Conservation (phyloP, 352 stramenopile genomes). For the Phytophthora fragariaefolia region DNA sequence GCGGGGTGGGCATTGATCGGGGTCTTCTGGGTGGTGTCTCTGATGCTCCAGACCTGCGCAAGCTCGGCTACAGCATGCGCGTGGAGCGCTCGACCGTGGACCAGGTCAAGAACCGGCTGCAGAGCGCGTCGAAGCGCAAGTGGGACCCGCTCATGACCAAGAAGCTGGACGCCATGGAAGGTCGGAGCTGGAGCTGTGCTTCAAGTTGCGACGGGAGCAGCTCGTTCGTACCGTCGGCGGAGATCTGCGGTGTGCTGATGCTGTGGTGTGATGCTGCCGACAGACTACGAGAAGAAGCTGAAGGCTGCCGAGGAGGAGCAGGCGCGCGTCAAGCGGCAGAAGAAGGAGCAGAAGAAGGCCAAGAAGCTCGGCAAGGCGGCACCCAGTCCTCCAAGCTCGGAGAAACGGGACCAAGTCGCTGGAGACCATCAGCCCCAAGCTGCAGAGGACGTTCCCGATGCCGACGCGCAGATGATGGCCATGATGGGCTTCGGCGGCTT, state of each 20-base stretch:
- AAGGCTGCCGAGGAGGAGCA: slow-evolving; percentile 75
- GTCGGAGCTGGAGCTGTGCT: slow-evolving; percentile 26
- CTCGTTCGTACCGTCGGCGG: too few relatives aligned
- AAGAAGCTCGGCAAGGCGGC: slow-evolving; percentile 48
- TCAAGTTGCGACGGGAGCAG: too few relatives aligned
- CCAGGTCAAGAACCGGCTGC: slow-evolving; percentile 87
- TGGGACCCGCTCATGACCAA: slow-evolving; percentile 85
- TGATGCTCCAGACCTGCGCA: slow-evolving; percentile 76
- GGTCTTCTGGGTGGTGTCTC: too few relatives aligned
- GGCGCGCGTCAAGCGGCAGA: slow-evolving; percentile 69
- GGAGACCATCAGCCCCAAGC: slow-evolving; percentile 27
- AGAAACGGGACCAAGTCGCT: background rate
- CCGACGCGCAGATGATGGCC: slow-evolving; percentile 89
- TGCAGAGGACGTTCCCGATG: slow-evolving; percentile 22
- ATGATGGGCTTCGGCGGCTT: slow-evolving; percentile 94
- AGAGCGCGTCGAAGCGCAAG: slow-evolving; percentile 84
- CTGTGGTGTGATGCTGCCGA: background rate
- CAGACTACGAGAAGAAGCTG: slow-evolving; percentile 90
- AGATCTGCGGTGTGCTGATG: too few relatives aligned
- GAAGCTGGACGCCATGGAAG: slow-evolving; percentile 85
- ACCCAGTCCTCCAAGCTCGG: slow-evolving; percentile 5
- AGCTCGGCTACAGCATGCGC: slow-evolving; percentile 92
- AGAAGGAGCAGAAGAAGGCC: slow-evolving; percentile 79
- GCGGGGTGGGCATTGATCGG: too few relatives aligned
- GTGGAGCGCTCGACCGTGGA: slow-evolving; percentile 90